These are phyloP conservation scores for Lonicera japonica DNA, from an alignment of 129 eudicot genomes.

Conservation along the genomic window DNA sequence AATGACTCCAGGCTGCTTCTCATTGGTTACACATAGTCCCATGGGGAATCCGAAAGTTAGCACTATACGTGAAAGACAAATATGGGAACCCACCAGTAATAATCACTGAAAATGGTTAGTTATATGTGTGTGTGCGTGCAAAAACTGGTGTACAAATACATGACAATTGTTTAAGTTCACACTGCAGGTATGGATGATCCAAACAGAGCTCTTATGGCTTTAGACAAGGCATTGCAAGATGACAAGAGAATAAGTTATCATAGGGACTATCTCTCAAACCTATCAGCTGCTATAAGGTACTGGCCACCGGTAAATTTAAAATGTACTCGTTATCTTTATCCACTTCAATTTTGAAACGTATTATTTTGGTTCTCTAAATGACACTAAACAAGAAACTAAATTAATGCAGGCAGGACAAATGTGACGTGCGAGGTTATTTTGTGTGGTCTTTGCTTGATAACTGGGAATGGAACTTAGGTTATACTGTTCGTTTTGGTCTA, in stretches of 20 bases:
- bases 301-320: not conserved
- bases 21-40: constrained; percentile 85
- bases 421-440: constrained; percentile 82
- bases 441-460: constrained; percentile 94
- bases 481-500: constrained; percentile 72
- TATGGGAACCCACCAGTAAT: constrained; percentile 79
- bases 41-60: constrained; percentile 82
- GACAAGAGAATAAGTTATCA: constrained; percentile 78
- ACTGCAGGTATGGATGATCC: constrained; percentile 88
- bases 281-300: constrained; percentile 92
- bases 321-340: not conserved
- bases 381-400: not conserved
- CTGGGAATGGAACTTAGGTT: constrained; percentile 97
- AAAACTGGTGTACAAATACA: no score
- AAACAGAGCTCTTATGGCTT: constrained; percentile 30
- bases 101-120: constrained; percentile 86
- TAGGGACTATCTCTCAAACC: constrained; percentile 77
- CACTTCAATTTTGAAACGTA: not conserved
- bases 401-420: constrained; percentile 71
- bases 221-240: constrained; percentile 65
- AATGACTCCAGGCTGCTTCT: constrained; percentile 60
- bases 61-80: constrained; percentile 55
- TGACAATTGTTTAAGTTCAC: not conserved
- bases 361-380: not conserved
- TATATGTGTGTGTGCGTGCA: not conserved